A percentile compares a stretch with the other conserved stretches of the same genome.
phyloP scores from a whole-genome alignment of 495 filamentous ascomycete species.

The Lasiosphaeria miniovina region DNA sequence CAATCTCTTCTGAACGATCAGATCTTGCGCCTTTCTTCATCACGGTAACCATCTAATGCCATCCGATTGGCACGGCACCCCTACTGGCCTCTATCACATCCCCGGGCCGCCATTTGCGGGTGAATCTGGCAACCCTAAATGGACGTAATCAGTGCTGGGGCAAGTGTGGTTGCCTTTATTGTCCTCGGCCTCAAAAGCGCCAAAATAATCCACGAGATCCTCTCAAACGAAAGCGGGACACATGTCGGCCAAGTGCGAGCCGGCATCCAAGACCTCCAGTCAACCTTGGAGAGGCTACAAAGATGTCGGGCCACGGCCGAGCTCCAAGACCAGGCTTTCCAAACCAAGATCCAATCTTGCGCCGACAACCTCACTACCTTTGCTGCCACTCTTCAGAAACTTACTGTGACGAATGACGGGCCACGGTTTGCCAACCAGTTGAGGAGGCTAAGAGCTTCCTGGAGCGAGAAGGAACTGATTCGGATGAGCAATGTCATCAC shows the following conservation, averaged over 20 bases:
- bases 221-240: not conserved
- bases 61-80: too few relatives aligned
- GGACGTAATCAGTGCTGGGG: constrained; percentile 1
- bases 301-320: not conserved
- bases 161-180: constrained; percentile 3
- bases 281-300: not conserved
- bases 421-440: not conserved
- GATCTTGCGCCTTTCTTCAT: too few relatives aligned
- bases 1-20: too few relatives aligned
- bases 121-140: too few relatives aligned
- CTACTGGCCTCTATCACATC: too few relatives aligned
- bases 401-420: not conserved
- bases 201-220: constrained; percentile 2
- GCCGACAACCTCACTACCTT: not conserved
- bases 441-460: constrained; percentile 1
- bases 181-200: not conserved
- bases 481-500: not conserved
- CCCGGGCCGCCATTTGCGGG: too few relatives aligned
- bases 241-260: not conserved
- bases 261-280: not conserved
- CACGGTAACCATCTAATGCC: too few relatives aligned
- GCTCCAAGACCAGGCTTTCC: not conserved
- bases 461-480: constrained; percentile 1
- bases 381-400: constrained; percentile 1
- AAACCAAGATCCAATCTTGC: not conserved